phyloP scores from a whole-genome alignment of 768 basidiomycete species.

The Pisolithus marmoratus region DNA sequence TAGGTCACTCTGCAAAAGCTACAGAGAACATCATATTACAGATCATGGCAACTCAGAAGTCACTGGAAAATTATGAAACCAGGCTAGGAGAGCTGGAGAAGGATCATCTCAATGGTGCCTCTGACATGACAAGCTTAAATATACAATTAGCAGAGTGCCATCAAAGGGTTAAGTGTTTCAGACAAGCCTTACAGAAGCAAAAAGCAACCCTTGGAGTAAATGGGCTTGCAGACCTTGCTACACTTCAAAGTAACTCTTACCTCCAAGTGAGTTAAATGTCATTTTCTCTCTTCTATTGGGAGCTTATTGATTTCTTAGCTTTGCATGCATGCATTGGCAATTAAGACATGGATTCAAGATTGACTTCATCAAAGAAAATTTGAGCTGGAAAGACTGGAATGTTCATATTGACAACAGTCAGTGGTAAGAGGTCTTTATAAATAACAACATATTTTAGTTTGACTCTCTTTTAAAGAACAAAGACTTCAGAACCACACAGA shows the following conservation, averaged over 20 bases:
- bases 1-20: background rate
- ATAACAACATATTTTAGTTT: background rate
- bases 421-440: no score
- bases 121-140: background rate
- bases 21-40: background rate
- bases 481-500: slow-evolving; percentile 27
- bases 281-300: no score
- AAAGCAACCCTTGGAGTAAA: background rate
- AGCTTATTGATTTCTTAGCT: no score
- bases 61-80: background rate
- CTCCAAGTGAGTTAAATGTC: background rate
- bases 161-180: background rate
- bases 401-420: no score
- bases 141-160: background rate
- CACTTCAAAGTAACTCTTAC: slow-evolving; percentile 10
- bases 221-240: background rate
- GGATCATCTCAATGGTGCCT: background rate
- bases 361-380: no score
- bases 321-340: no score
- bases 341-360: no score
- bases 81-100: slow-evolving; percentile 4
- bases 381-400: no score
- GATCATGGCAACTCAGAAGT: background rate
- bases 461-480: slow-evolving; percentile 7
- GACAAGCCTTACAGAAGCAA: background rate